These are phyloP conservation scores for Candida adriatica DNA, from an alignment of 805 yeast genomes.

Conservation along the genomic window DNA sequence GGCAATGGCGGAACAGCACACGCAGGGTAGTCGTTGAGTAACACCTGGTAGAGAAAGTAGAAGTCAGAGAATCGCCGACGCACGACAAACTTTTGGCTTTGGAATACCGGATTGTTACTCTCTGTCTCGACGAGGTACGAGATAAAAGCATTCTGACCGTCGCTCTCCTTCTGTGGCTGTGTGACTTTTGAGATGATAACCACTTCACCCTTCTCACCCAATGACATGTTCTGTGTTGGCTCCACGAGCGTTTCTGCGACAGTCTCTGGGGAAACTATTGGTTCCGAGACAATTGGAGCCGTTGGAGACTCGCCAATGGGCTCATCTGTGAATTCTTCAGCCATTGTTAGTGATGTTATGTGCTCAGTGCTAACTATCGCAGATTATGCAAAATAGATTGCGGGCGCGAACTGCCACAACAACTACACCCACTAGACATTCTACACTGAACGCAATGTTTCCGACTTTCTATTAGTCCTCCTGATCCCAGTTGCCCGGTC, in stretches of 20 bases:
- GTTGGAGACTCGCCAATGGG: constrained; percentile 1
- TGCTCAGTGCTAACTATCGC: no score
- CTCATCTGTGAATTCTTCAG: constrained; percentile 2
- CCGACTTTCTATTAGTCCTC: constrained; percentile 74
- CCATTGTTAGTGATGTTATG: no score
- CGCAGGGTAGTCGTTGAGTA: constrained; percentile 75
- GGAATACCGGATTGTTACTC: constrained; percentile 56
- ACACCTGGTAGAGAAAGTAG: constrained; percentile 65
- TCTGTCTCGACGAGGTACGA: constrained; percentile 62
- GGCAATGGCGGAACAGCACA: constrained; percentile 91
- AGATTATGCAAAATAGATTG: no score
- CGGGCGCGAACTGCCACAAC: no score
- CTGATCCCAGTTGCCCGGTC: constrained; percentile 95
- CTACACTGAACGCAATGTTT: no score
- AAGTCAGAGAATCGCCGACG: constrained; percentile 88
- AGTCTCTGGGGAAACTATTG: background rate
- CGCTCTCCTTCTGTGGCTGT: constrained; percentile 63
- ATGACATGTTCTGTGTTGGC: constrained; percentile 4
- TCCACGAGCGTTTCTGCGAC: constrained; percentile 1
- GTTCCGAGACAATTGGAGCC: background rate
- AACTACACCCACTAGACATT: no score
- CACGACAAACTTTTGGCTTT: constrained; percentile 37
- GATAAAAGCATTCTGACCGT: constrained; percentile 70
- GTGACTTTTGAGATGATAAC: constrained; percentile 38
- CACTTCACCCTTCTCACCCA: constrained; percentile 8